phyloP scores from a whole-genome alignment of 148 eudicot genomes.

The Amaranthus palmeri region DNA sequence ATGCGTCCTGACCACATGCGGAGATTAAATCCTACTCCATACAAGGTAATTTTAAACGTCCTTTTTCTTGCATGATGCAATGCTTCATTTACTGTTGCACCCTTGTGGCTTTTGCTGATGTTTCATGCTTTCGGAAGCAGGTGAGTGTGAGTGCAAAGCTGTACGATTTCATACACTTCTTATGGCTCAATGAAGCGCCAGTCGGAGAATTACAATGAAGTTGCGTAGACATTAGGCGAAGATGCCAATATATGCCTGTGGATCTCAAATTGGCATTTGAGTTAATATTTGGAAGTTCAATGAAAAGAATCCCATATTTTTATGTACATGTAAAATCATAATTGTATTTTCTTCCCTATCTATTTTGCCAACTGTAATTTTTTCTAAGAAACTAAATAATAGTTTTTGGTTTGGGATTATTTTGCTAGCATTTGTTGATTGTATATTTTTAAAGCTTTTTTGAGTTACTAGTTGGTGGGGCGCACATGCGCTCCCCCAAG shows the following conservation, averaged over 20 bases:
- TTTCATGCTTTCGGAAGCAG: conserved; percentile 28
- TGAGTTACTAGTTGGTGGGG: too few relatives aligned
- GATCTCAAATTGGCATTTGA: not conserved
- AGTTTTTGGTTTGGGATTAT: not conserved
- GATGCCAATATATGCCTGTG: not conserved
- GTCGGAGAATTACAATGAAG: conserved; percentile 77
- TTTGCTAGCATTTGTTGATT: not conserved
- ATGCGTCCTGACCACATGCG: conserved; percentile 98
- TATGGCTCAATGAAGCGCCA: conserved; percentile 85
- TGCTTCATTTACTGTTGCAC: not conserved
- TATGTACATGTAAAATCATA: conserved; percentile 14
- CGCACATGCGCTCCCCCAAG: too few relatives aligned
- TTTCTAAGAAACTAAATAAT: too few relatives aligned
- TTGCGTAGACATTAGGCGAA: not conserved
- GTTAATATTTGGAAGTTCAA: not conserved
- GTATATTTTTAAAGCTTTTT: not conserved
- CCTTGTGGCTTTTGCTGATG: not conserved
- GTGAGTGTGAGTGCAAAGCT: conserved; percentile 70
- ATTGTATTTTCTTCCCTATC: not conserved
- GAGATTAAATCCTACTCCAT: conserved; percentile 92
- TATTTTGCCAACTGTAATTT: not conserved
- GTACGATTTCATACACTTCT: conserved; percentile 71
- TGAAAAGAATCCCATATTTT: not conserved
- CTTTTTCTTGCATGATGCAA: not conserved
- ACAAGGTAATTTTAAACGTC: conserved; percentile 51